These are phyloP conservation scores for Phaeosphaeriaceae sp. DNA, from an alignment of 2,329 filamentous ascomycete genomes.

Conservation along the genomic window DNA sequence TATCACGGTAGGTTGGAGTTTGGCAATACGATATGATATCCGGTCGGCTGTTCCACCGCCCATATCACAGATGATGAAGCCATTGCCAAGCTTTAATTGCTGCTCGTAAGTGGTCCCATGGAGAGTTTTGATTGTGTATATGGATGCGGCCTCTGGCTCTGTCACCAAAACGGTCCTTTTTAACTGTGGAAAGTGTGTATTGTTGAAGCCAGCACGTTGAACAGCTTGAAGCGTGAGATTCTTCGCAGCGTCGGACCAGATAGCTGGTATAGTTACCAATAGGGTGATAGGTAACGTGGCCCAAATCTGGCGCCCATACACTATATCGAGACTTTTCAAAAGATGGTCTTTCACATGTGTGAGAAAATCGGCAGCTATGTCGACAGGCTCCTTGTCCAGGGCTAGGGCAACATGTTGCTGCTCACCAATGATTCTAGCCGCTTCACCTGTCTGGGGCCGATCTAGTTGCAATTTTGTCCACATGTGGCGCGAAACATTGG, in stretches of 20 bases:
- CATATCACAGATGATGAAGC: conserved; percentile 30
- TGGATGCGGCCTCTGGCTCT: conserved; percentile 31
- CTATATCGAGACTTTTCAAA: conserved; percentile 18
- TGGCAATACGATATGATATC: conserved; percentile 22
- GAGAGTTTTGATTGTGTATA: conserved; percentile 23
- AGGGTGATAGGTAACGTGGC: conserved; percentile 14
- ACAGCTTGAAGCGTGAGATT: conserved; percentile 18
- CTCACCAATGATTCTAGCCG: too few relatives aligned
- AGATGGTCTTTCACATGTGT: conserved; percentile 18
- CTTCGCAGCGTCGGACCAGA: conserved; percentile 30
- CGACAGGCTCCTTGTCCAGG: conserved; percentile 22
- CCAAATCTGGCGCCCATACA: conserved; percentile 25
- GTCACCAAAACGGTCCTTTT: conserved; percentile 5
- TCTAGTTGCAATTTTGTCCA: conserved; percentile 40
- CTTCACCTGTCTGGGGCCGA: conserved; percentile 8
- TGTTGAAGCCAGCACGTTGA: conserved; percentile 21
- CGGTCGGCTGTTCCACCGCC: conserved; percentile 32
- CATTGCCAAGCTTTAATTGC: conserved; percentile 12
- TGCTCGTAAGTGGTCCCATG: conserved; percentile 6
- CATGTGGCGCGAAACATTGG: conserved; percentile 26
- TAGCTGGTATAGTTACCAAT: conserved; percentile 24
- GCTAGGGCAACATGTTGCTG: too few relatives aligned
- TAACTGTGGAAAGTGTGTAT: conserved; percentile 4
- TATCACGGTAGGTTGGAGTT: conserved; percentile 7
- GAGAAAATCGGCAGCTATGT: conserved; percentile 37